Evolutionary conservation across 495 filamentous ascomycete genomes (phyloP).

Genomic region (Saxophila tyrrhenica): DNA sequence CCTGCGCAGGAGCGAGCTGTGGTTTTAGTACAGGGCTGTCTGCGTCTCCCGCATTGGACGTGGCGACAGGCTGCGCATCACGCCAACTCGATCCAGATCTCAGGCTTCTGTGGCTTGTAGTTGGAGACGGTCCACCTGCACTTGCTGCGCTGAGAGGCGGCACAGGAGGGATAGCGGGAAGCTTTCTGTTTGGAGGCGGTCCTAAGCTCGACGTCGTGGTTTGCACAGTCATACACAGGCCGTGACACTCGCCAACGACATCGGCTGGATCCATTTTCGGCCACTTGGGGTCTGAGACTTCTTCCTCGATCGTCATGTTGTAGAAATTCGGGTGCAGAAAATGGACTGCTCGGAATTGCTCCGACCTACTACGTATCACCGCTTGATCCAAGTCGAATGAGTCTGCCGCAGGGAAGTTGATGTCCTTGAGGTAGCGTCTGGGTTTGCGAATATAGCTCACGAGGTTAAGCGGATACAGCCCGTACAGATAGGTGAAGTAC

Average conservation of each 20-base stretch:
- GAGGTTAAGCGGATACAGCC: slow-evolving; percentile 70
- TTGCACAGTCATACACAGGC: slow-evolving; percentile 33
- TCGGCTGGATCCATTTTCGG: slow-evolving; percentile 61
- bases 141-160: slow-evolving; percentile 2
- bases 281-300: slow-evolving; percentile 61
- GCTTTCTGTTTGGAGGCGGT: slow-evolving; percentile 25
- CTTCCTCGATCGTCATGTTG: slow-evolving; percentile 55
- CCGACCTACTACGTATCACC: slow-evolving; percentile 56
- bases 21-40: slow-evolving; percentile 20
- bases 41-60: slow-evolving; percentile 21
- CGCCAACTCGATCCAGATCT: slow-evolving; percentile 30
- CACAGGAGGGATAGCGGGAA: slow-evolving; percentile 29
- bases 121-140: slow-evolving; percentile 10
- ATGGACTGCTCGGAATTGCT: slow-evolving; percentile 54
- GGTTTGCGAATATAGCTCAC: slow-evolving; percentile 67
- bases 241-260: slow-evolving; percentile 58
- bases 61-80: slow-evolving; percentile 38
- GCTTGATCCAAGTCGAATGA: slow-evolving; percentile 60
- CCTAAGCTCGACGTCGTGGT: slow-evolving; percentile 25
- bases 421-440: slow-evolving; percentile 54
- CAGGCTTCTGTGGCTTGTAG: slow-evolving; percentile 12
- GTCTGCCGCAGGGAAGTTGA: slow-evolving; percentile 48
- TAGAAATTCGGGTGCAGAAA: slow-evolving; percentile 66
- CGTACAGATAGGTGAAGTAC: slow-evolving; percentile 70
- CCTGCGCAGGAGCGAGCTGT: background rate